Base-by-base conservation (phyloP, 352 stramenopile genomes). In the Phytopythium delawarense region DNA sequence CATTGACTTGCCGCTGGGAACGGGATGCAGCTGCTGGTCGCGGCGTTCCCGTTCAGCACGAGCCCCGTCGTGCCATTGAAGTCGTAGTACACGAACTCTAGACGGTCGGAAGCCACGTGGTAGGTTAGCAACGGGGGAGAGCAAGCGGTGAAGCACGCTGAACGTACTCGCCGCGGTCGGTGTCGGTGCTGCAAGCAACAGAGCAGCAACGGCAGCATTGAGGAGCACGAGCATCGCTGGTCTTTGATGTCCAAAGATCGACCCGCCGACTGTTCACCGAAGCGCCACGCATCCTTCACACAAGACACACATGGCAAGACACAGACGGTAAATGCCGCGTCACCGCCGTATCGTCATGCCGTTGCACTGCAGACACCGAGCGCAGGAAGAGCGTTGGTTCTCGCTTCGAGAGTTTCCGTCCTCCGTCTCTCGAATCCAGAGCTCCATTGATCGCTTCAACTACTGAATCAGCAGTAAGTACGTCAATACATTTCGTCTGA, bases 41-140 rank as follows among this genome's bases (percentile, higher is more conserved):
- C 75, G 28, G 87, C 81, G 40, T 87, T 74, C 35, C 90, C 90
- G 63, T 93, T 94, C 21, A 96, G 72, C 28, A 78, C 66, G 8
- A 96, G 74, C 0, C 88, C 90, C 4, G 71, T 83, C 7, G 88
- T 96, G 37, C 71, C 74, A 54, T 94, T 96, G 44, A 97, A 97
- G 66, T 96, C 79, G 49, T 90, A 84, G 64, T 92, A 97, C 13
- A 92, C 78, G 65, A 97, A 97, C 56, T 91, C 84, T 82, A 7
- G 13, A 1, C 48, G 25, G 25, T 20, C 25, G 13, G 18, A 18
- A 28, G 60, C 54, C 40, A 9, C 18, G 0, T 3, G 12, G 16
- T 46, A 4, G 5, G 51, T 32, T 18, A 56, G 49, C 12, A n/a
- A n/a, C 11, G 18, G 2, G 4, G 8, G 9, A 8, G 2, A 11